Base-by-base conservation (phyloP, 805 yeast species). In the Ogataea nitratoaversa region DNA sequence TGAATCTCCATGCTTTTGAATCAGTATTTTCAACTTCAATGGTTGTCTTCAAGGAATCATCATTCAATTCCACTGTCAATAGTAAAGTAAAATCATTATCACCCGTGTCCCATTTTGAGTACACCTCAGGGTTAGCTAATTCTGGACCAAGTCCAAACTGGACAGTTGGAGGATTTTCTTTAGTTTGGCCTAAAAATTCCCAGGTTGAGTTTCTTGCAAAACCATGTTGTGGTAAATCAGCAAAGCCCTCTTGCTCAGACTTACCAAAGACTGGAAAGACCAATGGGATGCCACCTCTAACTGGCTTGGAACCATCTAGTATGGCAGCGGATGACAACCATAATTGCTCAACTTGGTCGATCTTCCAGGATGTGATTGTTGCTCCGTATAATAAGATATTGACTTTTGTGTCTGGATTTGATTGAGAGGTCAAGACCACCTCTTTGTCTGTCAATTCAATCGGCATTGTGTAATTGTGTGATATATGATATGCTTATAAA, bases 201-300 rank as follows among this genome's bases (percentile, higher is more conserved):
- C 99, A 93, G 2, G 72, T 67, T 12, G 91, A 81, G 62, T 78
- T 83, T 63, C 99, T 75, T 16, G 96, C 99, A 67, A 93, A 85
- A 2, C 99, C 99, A 60, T 93, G 99, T 67, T 93, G 98, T 16
- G 97, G 97, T 48, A 93, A 74, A 27, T 73, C 61, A 37, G 68
- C 71, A 30, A 89, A 77, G 3, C 85, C 84, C 41, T 68, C 72
- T 7, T 74, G 70, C 24, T 71, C 69, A 12, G 71, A 68, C 48
- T 80, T 89, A 44, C 99, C 98, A 55, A 85, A 85, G 2, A 83
- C 86, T 2, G 99, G 99, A 73, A 93, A 93, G 8, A 91, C 98
- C 19, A 93, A 68, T 11, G 99, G 99, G 38, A 93, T 86, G 37
- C 99, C 99, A 49, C 99, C 99, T 61, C 99, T 78, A 16, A 93